A percentile compares a stretch with the other conserved stretches of the same genome.
These are phyloP conservation scores for Leccinum solheimii DNA, from an alignment of 1,284 basidiomycete genomes.

Conservation along the genomic window DNA sequence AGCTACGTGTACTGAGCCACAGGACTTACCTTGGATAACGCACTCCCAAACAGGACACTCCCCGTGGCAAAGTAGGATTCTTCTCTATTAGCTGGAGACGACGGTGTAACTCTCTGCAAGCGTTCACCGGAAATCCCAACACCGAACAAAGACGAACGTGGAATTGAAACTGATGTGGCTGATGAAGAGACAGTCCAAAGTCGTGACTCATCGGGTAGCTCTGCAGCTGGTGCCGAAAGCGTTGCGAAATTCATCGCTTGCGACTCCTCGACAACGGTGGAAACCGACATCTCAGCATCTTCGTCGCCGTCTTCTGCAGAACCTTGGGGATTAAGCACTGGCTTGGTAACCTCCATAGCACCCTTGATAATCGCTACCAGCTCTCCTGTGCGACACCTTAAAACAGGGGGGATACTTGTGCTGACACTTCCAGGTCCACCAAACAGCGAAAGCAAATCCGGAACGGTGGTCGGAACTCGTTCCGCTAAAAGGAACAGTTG, in stretches of 20 bases:
- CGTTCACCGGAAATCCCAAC: conserved; percentile 1
- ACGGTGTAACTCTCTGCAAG: background rate
- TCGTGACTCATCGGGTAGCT: conserved; percentile 20
- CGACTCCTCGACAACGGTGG: background rate
- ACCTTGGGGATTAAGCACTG: background rate
- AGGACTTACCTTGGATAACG: conserved; percentile 19
- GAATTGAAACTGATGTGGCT: conserved; percentile 1
- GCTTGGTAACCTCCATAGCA: conserved; percentile 35
- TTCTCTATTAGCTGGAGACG: background rate
- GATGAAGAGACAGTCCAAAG: conserved; percentile 22
- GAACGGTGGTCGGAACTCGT: conserved; percentile 60
- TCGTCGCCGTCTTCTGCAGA: background rate
- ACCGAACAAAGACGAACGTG: conserved; percentile 24
- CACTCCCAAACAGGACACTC: conserved; percentile 22
- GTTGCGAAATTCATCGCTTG: background rate
- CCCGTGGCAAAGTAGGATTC: conserved; percentile 4
- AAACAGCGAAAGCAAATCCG: conserved; percentile 56
- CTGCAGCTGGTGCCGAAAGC: background rate
- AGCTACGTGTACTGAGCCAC: conserved; percentile 10
- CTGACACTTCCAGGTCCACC: conserved; percentile 26
- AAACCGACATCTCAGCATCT: background rate
- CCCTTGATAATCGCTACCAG: conserved; percentile 60
- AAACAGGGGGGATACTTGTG: conserved; percentile 54
- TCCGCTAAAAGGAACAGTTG: conserved; percentile 71
- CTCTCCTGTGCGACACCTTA: conserved; percentile 60